Percentiles rank a stretch among this genome's conserved stretches.
Evolutionary conservation across 2,329 filamentous ascomycete genomes (phyloP).

Genomic region (Colletotrichum cuscutae): DNA sequence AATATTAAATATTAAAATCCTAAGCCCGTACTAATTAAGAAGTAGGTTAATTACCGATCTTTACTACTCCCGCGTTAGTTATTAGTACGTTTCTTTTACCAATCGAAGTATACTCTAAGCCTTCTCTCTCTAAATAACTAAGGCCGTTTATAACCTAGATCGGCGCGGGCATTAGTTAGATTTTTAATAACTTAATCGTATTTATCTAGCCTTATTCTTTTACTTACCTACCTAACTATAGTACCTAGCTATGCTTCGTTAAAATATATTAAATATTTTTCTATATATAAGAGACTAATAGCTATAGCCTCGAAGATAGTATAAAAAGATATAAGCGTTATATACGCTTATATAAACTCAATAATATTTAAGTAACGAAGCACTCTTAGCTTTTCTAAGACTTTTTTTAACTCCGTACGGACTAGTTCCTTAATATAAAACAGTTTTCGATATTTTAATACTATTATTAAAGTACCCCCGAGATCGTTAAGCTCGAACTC

Average conservation of each 20-base stretch:
- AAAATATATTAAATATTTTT: not conserved
- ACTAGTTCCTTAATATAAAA: not conserved
- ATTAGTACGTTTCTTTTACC: no score
- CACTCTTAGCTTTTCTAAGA: not conserved
- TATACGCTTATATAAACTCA: not conserved
- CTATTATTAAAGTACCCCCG: not conserved
- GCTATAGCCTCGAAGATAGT: not conserved
- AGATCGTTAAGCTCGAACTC: slow-evolving; percentile 7
- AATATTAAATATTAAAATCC: no score
- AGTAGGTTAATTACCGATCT: no score
- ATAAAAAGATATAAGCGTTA: not conserved
- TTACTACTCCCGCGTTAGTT: no score
- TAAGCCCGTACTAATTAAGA: no score
- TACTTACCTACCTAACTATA: not conserved
- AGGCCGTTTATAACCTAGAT: not conserved
- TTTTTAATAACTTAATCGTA: not conserved
- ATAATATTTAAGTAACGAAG: not conserved
- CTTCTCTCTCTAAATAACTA: no score
- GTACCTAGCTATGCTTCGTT: not conserved
- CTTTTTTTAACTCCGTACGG: not conserved
- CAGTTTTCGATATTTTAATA: not conserved
- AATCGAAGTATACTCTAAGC: no score
- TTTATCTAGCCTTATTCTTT: no score
- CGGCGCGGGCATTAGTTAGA: not conserved
- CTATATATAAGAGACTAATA: not conserved